Evolutionary conservation across 2,329 filamentous ascomycete genomes (phyloP), one percentile per base, ranked within the genome.

Genomic region (Aspergillus ochraceoroseus): DNA sequence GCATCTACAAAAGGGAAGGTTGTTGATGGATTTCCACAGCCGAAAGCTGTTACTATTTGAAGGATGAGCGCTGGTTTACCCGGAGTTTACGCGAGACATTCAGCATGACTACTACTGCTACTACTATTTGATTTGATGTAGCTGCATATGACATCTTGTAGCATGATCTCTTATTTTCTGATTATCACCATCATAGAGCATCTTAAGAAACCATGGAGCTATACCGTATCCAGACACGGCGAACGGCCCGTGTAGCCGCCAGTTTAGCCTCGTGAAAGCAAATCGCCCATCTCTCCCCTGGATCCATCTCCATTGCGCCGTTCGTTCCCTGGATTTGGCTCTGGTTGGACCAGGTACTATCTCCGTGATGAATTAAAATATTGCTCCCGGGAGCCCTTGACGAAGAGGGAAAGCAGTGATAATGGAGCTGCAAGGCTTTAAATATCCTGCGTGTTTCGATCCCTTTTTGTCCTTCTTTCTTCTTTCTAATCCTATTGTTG

Each of bases 231-330:
- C 17, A 38, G 38, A 38, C 26, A 41, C 51, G 48, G 44, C 23
- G 25, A 31, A 32, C 45, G 45, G 49, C 38, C 49, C 49, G 47
- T 43, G 18, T 26, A 50, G 43, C 49, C 47, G 49, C 35, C 27
- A 19, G 23, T 43, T 42, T 29, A 27, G 32, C 30, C 31, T 28
- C 34, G 29, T 30, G 38, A 38, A 32, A 33, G 44, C 38, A n/a
- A 22, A n/a, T 8, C 40, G 13, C 32, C 26, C 13, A 25, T 31
- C 20, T 32, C 31, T 15, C 11, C 15, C 20, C 33, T 35, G 30
- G 25, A 27, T 43, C 38, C 20, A 29, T 22, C 20, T 28, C 15
- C n/a, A n/a, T 17, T 8, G 28, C 28, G 15, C 12, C 11, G 11
- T 25, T 14, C 13, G 23, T n/a, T 31, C 13, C 18, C 17, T 26